Evolutionary conservation across 2,329 filamentous ascomycete species (phyloP).

Genomic region (Neonectria ditissima): DNA sequence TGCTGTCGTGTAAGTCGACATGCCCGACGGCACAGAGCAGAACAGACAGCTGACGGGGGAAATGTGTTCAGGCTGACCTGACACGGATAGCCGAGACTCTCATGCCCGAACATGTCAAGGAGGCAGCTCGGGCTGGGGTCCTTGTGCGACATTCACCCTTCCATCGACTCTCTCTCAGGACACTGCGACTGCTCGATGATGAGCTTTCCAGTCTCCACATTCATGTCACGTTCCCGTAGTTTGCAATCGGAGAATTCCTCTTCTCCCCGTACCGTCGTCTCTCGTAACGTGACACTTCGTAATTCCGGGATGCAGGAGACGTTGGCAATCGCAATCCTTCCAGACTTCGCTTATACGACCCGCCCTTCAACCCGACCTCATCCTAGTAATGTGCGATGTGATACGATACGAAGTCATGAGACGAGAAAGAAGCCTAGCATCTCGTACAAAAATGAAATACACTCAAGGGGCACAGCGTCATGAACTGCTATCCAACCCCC

Average conservation of each 20-base stretch:
- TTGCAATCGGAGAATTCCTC: constrained; percentile 1
- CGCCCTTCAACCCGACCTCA: background rate
- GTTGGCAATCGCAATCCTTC: background rate
- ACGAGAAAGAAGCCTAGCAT: background rate
- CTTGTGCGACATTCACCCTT: background rate
- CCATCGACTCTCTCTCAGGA: background rate
- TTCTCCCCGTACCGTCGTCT: background rate
- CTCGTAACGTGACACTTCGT: constrained; percentile 2
- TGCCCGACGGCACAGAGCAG: constrained; percentile 1
- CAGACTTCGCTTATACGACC: constrained; percentile 1
- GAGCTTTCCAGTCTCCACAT: background rate
- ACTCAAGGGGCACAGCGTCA: background rate
- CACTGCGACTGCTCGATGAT: background rate
- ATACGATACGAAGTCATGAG: background rate
- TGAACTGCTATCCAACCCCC: background rate
- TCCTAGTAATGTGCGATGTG: background rate
- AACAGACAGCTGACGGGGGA: background rate
- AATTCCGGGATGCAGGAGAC: background rate
- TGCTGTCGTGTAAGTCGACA: constrained; percentile 7
- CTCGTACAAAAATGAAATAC: background rate
- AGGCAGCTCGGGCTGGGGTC: background rate
- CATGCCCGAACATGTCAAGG: background rate
- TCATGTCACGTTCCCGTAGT: background rate
- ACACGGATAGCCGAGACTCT: constrained; percentile 1
- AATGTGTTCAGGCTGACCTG: background rate